Base-by-base conservation (phyloP, 495 filamentous ascomycete genomes). In the Melanomma pulvis-pyrius region DNA sequence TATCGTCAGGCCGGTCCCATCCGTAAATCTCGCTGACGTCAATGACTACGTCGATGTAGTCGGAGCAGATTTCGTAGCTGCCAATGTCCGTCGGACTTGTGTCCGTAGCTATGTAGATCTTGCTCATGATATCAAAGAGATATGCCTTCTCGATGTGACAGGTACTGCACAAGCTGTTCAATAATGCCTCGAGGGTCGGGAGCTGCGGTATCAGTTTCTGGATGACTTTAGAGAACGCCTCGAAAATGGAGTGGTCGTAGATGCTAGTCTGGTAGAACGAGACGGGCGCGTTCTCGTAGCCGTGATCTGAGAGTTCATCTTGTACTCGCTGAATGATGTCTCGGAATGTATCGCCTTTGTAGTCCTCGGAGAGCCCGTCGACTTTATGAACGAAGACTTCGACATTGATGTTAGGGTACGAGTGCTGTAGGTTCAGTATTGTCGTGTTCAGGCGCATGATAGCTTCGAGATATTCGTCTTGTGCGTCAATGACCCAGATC, bases 381-480 rank as follows among this genome's bases (percentile, higher is more conserved):
- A 96, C 92, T 72, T 98, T 98, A 81, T 98, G 96, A 67, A 98
- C 96, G 77, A 98, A 97, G 30, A 98, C 93, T 68, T 96, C 92
- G 57, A 98, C 89, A 76, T 97, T 96, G 78, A 97, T 92, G 71
- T 88, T 87, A 0, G 93, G 92, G 71, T 96, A 96, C 60, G 84
- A 85, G 59, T 90, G 84, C 74, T 96, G 91, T 1, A 98, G 86
- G 56, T 91, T 87, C 55, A 97, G 76, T 71, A 97, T 93, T 17
- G 91, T 94, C 47, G 83, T 80, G 77, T 93, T 96, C 13, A 98
- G 84, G n/a, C 90, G 87, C 41, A 85, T 83, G 57, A 98, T 88
- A 29, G 92, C 88, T 74, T 96, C 91, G 44, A 96, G 83, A 73
- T 97, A 98, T 67, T 98, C 94, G 72, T 98, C 94, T 74, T 98